These are phyloP conservation scores for Colletotrichum higginsianum DNA, from an alignment of 2,329 filamentous ascomycete genomes.

Conservation along the genomic window DNA sequence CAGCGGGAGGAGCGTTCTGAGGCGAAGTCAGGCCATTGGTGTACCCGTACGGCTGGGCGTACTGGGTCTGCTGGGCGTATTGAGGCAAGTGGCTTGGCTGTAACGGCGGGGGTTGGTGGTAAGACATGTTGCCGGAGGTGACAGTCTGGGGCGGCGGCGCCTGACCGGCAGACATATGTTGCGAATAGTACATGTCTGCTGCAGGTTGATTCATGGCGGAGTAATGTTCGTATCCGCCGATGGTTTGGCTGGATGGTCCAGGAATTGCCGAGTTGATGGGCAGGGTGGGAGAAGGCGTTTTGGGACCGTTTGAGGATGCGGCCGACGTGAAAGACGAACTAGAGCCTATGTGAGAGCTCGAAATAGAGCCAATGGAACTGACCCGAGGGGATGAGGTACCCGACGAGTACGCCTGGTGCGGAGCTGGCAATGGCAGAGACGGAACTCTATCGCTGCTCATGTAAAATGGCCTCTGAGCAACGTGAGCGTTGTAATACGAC, in stretches of 20 bases:
- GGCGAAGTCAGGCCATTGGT: slow-evolving; percentile 85
- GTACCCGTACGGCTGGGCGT: slow-evolving; percentile 78
- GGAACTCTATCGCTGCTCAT: slow-evolving; percentile 79
- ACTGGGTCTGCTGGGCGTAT: slow-evolving; percentile 77
- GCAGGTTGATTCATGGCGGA: slow-evolving; percentile 85
- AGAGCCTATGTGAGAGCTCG: slow-evolving; percentile 66
- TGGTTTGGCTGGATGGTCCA: slow-evolving; percentile 55
- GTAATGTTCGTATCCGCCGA: slow-evolving; percentile 60
- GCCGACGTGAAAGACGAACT: slow-evolving; percentile 69
- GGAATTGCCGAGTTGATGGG: slow-evolving; percentile 64
- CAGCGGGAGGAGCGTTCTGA: slow-evolving; percentile 76
- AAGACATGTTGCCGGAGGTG: slow-evolving; percentile 80
- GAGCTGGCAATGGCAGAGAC: slow-evolving; percentile 78
- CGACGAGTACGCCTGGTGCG: slow-evolving; percentile 79
- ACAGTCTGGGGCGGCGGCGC: slow-evolving; percentile 82
- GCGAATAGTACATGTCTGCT: slow-evolving; percentile 88
- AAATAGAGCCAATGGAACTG: slow-evolving; percentile 78
- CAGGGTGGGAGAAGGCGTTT: slow-evolving; percentile 83
- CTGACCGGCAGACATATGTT: slow-evolving; percentile 84
- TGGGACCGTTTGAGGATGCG: slow-evolving; percentile 74
- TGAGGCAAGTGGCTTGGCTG: slow-evolving; percentile 77
- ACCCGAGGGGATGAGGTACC: slow-evolving; percentile 82
- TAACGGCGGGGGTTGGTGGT: slow-evolving; percentile 83
- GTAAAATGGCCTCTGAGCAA: slow-evolving; percentile 76
- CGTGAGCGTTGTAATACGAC: slow-evolving; percentile 78